Conservation (phyloP, 2,329 filamentous ascomycete genomes). For the Pyricularia sp. region DNA sequence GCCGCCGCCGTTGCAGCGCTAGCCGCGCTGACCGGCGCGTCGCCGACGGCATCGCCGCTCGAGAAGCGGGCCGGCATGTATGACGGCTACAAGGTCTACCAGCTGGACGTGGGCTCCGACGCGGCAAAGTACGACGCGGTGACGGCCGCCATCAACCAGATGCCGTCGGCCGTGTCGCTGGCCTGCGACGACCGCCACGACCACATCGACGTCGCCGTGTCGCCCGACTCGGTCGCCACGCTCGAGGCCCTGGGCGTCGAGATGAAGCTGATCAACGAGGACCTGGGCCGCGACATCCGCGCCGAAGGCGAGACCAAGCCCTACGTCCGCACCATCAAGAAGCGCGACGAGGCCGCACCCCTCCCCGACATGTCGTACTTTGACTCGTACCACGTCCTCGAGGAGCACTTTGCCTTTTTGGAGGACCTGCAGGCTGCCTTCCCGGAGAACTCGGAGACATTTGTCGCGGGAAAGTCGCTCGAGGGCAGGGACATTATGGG, state of each 20-base stretch:
- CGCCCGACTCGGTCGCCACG: slow-evolving; percentile 21
- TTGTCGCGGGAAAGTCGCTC: slow-evolving; percentile 33
- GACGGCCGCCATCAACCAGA: slow-evolving; percentile 25
- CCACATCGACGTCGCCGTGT: slow-evolving; percentile 29
- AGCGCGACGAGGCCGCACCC: slow-evolving; percentile 13
- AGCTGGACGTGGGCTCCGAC: slow-evolving; percentile 24
- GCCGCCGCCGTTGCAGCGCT: background rate
- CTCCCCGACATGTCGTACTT: slow-evolving; percentile 36
- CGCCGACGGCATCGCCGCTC: slow-evolving; percentile 58
- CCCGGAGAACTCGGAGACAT: slow-evolving; percentile 35
- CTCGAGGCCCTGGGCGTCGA: slow-evolving; percentile 18
- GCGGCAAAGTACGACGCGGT: slow-evolving; percentile 21
- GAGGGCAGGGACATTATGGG: slow-evolving; percentile 48
- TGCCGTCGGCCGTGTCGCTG: slow-evolving; percentile 21
- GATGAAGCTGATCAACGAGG: slow-evolving; percentile 24
- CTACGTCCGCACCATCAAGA: slow-evolving; percentile 18
- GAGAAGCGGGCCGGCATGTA: slow-evolving; percentile 57
- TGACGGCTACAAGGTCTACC: slow-evolving; percentile 33
- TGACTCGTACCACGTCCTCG: slow-evolving; percentile 42
- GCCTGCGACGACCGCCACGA: slow-evolving; percentile 14
- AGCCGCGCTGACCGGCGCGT: slow-evolving; percentile 24
- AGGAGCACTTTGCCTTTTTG: slow-evolving; percentile 40
- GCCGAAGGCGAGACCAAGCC: slow-evolving; percentile 19
- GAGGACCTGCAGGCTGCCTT: slow-evolving; percentile 33
- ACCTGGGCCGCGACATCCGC: slow-evolving; percentile 28